These are phyloP conservation scores for Paracorniculantispora psalliotae DNA, from an alignment of 2,329 filamentous ascomycete genomes.

Conservation along the genomic window DNA sequence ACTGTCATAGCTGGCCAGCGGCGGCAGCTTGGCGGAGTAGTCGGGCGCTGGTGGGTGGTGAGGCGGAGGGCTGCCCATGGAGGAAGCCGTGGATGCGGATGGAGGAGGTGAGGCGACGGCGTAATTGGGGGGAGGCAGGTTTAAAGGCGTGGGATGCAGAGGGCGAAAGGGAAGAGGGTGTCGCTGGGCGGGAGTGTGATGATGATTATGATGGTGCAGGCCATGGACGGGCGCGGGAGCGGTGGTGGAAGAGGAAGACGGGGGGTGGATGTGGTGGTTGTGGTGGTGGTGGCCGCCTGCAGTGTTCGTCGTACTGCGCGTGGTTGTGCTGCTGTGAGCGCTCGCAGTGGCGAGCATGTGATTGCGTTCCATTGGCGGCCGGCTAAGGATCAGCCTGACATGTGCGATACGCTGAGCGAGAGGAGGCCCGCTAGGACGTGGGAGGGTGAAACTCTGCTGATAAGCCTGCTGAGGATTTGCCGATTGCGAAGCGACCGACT, in stretches of 20 bases:
- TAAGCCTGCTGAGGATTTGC: too few relatives aligned
- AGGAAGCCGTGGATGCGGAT: background rate
- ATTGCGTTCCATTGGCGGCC: constrained; percentile 16
- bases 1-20: constrained; percentile 22
- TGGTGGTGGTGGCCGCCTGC: background rate
- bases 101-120: background rate
- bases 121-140: constrained; percentile 3
- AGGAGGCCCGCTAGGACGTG: constrained; percentile 2
- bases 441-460: background rate
- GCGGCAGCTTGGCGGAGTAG: constrained; percentile 22
- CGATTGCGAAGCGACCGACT: too few relatives aligned
- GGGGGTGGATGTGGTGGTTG: background rate
- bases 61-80: constrained; percentile 3
- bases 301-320: background rate
- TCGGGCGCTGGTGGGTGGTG: constrained; percentile 21
- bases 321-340: constrained; percentile 1
- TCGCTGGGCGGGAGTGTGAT: constrained; percentile 16
- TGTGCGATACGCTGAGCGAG: constrained; percentile 8
- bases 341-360: constrained; percentile 21
- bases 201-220: constrained; percentile 15
- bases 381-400: constrained; percentile 11
- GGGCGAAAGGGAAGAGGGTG: constrained; percentile 18
- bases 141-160: constrained; percentile 1
- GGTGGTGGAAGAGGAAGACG: background rate
- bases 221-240: constrained; percentile 21